Base-by-base conservation (phyloP, 805 yeast species). In the Saturnispora galanensis region DNA sequence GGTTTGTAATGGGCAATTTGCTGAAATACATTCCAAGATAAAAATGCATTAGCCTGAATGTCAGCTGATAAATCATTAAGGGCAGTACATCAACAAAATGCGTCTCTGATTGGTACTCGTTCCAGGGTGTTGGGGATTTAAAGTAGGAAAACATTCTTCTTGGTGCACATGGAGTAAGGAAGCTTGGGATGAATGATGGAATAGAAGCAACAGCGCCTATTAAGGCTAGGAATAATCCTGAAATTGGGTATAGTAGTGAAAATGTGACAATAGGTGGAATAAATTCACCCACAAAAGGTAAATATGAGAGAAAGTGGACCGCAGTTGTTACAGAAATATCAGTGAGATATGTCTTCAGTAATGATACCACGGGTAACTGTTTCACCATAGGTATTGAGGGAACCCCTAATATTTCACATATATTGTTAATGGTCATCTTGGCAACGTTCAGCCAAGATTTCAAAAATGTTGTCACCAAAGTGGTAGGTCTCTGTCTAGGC, bases 171-270 rank as follows among this genome's bases (percentile, higher is more conserved):
- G 46, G 47, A 21, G 36, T 35, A 4, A 44, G 18, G 35, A 39
- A 18, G n/a, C 31, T 34, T 18, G 47, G 39, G 12, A 31, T 16
- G 5, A 30, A 11, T 4, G 40, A 13, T 29, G 57, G 29, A 73
- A 66, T 0, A 81, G 79, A 71, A 12, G 67, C 42, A 10, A 67
- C 35, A 16, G 62, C 54, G 11, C 72, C 52, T 0, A 67, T 55
- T 2, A 59, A 45, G 37, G 81, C 70, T 7, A 74, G 61, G 3
- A 68, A 52, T 0, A 74, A 58, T 1, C 83, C 82, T 15, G 74
- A 60, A 17, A 66, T 65, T 36, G 59, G 62, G 50, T 69, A 59
- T 46, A 76, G 66, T 5, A 64, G 63, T 46, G 64, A 65, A 51
- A 74, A 73, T 4, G 77, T 64, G 10, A 65, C 54, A 0, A 65